Base-by-base conservation (phyloP, 192 early-diverging fungal genomes). In the Borealophlyctis nickersoniae region DNA sequence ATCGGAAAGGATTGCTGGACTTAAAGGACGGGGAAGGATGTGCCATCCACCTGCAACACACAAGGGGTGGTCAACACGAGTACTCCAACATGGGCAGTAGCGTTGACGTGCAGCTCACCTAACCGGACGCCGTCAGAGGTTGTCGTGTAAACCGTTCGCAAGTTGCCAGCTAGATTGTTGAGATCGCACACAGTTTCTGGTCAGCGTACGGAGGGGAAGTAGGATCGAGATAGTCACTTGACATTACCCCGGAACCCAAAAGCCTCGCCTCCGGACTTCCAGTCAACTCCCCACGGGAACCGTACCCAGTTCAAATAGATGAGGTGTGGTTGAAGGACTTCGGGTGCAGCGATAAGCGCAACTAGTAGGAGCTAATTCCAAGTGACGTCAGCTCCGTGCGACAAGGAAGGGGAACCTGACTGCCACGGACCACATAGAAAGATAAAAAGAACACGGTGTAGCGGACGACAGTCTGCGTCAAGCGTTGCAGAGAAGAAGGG, bases 11-110 rank as follows among this genome's bases (percentile, higher is more conserved):
- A 70, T 31, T 29, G 58, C 36, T 11, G 70, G 66, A 29, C 55
- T 39, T 7, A 49, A 49, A 13, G 29, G n/a, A 14, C 57, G 51
- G 1, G 80, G 76, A 4, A 76, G 69, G 49, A 81, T 67, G 58
- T 81, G 80, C 80, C 80, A 81, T 35, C 45, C 69, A 13, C 63
- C 63, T n/a, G 45, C 30, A n/a, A n/a, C n/a, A n/a, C n/a, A n/a
- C n/a, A n/a, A n/a, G n/a, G n/a, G n/a, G n/a, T n/a, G n/a, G n/a
- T n/a, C n/a, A n/a, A 16, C 28, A 14, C 9, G 1, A 9, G 22
- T 26, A 62, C 3, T 16, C 49, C 39, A 52, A 29, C 49, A 14
- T 35, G 9, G 11, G n/a, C 19, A 2, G 32, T 49, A 24, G n/a
- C 49, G 24, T 16, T 34, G 33, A 16, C 32, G 22, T 60, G 29